These are phyloP conservation scores for Trichoderma cornu-damae DNA, from an alignment of 2,329 filamentous ascomycete genomes.

Conservation along the genomic window DNA sequence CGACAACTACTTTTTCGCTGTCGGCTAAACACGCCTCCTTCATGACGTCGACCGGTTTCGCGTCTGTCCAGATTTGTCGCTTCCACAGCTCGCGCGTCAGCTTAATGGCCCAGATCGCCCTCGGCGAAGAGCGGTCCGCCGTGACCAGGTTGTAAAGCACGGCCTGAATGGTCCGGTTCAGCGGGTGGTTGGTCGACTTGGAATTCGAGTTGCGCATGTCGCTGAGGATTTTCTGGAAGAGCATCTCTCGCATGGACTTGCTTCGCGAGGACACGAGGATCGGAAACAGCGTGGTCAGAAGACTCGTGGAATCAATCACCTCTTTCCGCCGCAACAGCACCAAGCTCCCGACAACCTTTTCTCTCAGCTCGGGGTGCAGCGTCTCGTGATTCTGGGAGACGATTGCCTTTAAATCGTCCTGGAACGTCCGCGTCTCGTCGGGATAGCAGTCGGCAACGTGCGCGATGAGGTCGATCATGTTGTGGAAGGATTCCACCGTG, in stretches of 20 bases:
- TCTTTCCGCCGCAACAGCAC: conserved; percentile 87
- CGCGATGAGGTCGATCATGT: conserved; percentile 87
- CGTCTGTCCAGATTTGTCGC: conserved; percentile 90
- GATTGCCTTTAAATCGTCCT: conserved; percentile 74
- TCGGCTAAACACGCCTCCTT: conserved; percentile 84
- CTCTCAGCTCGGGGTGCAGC: conserved; percentile 77
- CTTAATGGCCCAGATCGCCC: conserved; percentile 93
- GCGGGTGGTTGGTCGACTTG: conserved; percentile 81
- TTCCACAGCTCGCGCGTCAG: conserved; percentile 95
- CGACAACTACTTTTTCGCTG: conserved; percentile 86
- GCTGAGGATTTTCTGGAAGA: conserved; percentile 85
- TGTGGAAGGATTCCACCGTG: conserved; percentile 77
- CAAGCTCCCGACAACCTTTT: conserved; percentile 90
- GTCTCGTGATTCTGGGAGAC: conserved; percentile 75
- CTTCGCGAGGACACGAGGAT: conserved; percentile 88
- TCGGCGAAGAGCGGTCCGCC: conserved; percentile 75
- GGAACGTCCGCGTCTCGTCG: conserved; percentile 69
- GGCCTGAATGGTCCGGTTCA: conserved; percentile 90
- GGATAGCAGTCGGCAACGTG: conserved; percentile 94
- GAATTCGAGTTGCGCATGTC: conserved; percentile 85
- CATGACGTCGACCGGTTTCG: conserved; percentile 96
- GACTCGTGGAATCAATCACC: conserved; percentile 74
- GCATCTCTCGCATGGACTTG: conserved; percentile 76
- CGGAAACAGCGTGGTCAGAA: conserved; percentile 90
- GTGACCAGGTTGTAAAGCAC: conserved; percentile 88